These are phyloP conservation scores for Alternaria gaisen DNA, from an alignment of 2,329 filamentous ascomycete species.

Conservation along the genomic window DNA sequence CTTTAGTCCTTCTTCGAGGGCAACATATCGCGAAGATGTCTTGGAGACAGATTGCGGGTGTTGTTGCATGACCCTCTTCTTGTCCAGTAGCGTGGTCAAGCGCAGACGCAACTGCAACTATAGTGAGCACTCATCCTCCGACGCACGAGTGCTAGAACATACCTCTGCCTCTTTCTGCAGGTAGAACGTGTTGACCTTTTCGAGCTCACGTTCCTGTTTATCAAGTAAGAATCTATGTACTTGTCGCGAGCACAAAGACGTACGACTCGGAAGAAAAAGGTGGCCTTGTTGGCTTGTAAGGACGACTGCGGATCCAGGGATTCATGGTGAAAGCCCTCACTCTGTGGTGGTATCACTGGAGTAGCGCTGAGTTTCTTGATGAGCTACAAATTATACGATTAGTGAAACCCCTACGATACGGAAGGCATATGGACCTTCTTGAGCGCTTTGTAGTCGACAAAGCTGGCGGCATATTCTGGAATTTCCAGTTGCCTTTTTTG, in stretches of 20 bases:
- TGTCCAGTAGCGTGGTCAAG: slow-evolving; percentile 89
- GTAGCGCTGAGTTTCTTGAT: slow-evolving; percentile 98
- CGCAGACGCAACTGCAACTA: slow-evolving; percentile 85
- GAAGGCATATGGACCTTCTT: slow-evolving; percentile 77
- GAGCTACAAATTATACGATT: slow-evolving; percentile 67
- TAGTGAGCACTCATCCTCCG: slow-evolving; percentile 23
- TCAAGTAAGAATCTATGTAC: slow-evolving; percentile 14
- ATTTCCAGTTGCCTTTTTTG: slow-evolving; percentile 99
- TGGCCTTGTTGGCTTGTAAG: slow-evolving; percentile 95
- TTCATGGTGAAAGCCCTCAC: slow-evolving; percentile 62
- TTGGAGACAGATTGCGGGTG: slow-evolving; percentile 80
- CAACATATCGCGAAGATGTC: slow-evolving; percentile 91
- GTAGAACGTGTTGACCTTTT: slow-evolving; percentile 98
- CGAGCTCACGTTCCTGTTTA: slow-evolving; percentile 87
- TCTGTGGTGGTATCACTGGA: slow-evolving; percentile 80
- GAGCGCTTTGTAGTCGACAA: slow-evolving; percentile 98
- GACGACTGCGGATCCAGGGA: slow-evolving; percentile 81
- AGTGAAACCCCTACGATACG: slow-evolving; percentile 9
- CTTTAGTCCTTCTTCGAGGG: slow-evolving; percentile 94
- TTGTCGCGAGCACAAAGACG: slow-evolving; percentile 38
- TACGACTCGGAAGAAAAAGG: slow-evolving; percentile 98
- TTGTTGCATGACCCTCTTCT: slow-evolving; percentile 90
- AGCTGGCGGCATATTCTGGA: slow-evolving; percentile 98
- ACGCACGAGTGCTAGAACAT: slow-evolving; percentile 36
- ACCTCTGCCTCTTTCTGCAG: slow-evolving; percentile 98